Conservation (phyloP, 805 yeast genomes). For the Suhomyces faveliae region DNA sequence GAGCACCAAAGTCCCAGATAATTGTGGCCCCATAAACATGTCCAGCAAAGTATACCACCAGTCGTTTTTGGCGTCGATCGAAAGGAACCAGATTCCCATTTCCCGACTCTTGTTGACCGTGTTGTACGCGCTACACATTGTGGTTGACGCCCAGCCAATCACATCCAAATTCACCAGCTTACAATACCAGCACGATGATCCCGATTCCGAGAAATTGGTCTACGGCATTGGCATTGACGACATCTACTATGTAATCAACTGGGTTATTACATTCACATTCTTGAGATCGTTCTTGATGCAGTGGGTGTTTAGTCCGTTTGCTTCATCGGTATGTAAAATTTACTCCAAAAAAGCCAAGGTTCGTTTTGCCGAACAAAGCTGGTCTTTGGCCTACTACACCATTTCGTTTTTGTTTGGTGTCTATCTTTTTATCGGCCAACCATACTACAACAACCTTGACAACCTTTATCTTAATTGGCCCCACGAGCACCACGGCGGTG, state of each 20-base stretch:
- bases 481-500: conserved; percentile 51
- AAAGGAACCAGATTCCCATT: conserved; percentile 36
- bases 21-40: neutral
- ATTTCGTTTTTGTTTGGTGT: conserved; percentile 57
- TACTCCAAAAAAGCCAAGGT: conserved; percentile 49
- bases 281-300: conserved; percentile 62
- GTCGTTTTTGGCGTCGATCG: conserved; percentile 28
- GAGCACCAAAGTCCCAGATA: too few species aligned
- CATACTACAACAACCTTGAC: conserved; percentile 58
- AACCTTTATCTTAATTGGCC: conserved; percentile 73
- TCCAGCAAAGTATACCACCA: conserved; percentile 14
- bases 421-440: conserved; percentile 53
- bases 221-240: conserved; percentile 63
- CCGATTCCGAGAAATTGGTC: conserved; percentile 10
- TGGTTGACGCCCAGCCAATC: conserved; percentile 21
- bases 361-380: conserved; percentile 85
- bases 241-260: conserved; percentile 49
- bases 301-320: conserved; percentile 56
- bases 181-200: conserved; percentile 23
- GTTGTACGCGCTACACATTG: conserved; percentile 26
- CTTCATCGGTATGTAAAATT: conserved; percentile 42
- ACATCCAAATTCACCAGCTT: conserved; percentile 38
- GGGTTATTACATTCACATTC: conserved; percentile 56
- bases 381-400: conserved; percentile 65
- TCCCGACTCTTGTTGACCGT: conserved; percentile 28